phyloP scores from a whole-genome alignment of 495 filamentous ascomycete species.

The Neurospora pannonica region DNA sequence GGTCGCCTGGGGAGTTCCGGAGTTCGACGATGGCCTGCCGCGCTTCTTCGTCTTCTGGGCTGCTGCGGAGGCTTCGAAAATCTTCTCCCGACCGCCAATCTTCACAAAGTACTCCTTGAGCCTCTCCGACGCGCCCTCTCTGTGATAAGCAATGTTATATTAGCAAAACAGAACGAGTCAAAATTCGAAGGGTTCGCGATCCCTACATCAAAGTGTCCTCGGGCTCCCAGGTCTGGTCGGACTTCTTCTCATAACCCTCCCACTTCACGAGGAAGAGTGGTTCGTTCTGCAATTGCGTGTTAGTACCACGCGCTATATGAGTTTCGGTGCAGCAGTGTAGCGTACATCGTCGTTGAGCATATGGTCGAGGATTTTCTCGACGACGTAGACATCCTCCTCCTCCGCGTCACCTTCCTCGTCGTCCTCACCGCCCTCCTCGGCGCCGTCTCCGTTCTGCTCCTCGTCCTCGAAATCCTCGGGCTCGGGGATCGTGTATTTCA shows the following conservation, averaged over 20 bases:
- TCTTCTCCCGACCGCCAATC: slow-evolving; percentile 45
- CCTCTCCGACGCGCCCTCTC: slow-evolving; percentile 34
- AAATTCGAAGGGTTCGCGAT: neutral
- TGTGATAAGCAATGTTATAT: slow-evolving; percentile 7
- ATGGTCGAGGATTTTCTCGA: slow-evolving; percentile 48
- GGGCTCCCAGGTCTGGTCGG: slow-evolving; percentile 52
- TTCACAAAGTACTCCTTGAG: slow-evolving; percentile 34
- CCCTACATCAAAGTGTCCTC: slow-evolving; percentile 47
- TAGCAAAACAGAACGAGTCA: neutral
- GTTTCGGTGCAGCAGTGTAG: neutral
- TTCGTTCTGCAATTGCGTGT: slow-evolving; percentile 19
- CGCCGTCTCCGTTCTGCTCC: slow-evolving; percentile 9
- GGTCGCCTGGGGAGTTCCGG: slow-evolving; percentile 17
- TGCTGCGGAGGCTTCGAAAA: slow-evolving; percentile 31
- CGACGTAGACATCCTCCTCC: slow-evolving; percentile 37
- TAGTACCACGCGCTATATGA: neutral
- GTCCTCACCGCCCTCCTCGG: slow-evolving; percentile 23
- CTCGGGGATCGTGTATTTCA: slow-evolving; percentile 6
- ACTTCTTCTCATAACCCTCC: slow-evolving; percentile 51
- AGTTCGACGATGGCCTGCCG: slow-evolving; percentile 23
- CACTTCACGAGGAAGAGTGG: slow-evolving; percentile 49
- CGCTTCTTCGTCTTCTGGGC: slow-evolving; percentile 38
- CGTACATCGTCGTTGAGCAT: slow-evolving; percentile 40
- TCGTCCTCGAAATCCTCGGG: slow-evolving; percentile 14
- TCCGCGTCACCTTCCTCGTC: slow-evolving; percentile 33